Evolutionary conservation across 1,139 yeast genomes (phyloP), one percentile per base, ranked within the genome.

Genomic region (Meyerozyma elateridarum): DNA sequence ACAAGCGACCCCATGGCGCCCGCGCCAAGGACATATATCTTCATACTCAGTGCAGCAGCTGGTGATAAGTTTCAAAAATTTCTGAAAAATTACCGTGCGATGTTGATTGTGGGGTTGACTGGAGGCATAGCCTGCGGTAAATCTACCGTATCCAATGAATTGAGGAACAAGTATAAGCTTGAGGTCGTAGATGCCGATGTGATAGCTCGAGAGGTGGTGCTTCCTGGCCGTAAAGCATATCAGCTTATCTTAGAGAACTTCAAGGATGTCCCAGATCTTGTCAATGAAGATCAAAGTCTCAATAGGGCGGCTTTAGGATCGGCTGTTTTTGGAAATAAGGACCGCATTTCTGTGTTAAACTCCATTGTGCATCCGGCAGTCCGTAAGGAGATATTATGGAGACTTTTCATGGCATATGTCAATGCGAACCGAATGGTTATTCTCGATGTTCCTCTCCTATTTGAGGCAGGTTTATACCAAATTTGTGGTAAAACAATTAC

Each of bases 71-170:
- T 8, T 8, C 25, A 9, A 22, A 8, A 5, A 11, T n/a, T 5
- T 8, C 9, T 22, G 25, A 15, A 11, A 15, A 22, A 22, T 3
- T 14, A 24, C 13, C n/a, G n/a, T n/a, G 5, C 22, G 19, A 91
- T 91, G 98, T 73, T 91, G 33, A 73, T 91, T 21, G 73, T 93
- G 7, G 99, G 99, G 1, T 70, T 91, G 16, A 91, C 98, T 0
- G 99, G 99, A 1, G 96, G 96, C 1, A 91, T 91, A 33, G 95
- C 96, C 7, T 74, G 93, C 4, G 99, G 99, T 1, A 93, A 93
- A 52, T 83, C 95, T 9, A 89, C 97, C 0, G 97, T 87, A 0
- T 85, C 96, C 0, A 54, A 61, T 12, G 56, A 71, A 18, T 60
- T 91, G 8, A 41, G 55, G 6, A 72, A 75, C 9, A 61, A 74